Base-by-base conservation (phyloP, 306 rosid species). In the Sphenostylis stenocarpa region DNA sequence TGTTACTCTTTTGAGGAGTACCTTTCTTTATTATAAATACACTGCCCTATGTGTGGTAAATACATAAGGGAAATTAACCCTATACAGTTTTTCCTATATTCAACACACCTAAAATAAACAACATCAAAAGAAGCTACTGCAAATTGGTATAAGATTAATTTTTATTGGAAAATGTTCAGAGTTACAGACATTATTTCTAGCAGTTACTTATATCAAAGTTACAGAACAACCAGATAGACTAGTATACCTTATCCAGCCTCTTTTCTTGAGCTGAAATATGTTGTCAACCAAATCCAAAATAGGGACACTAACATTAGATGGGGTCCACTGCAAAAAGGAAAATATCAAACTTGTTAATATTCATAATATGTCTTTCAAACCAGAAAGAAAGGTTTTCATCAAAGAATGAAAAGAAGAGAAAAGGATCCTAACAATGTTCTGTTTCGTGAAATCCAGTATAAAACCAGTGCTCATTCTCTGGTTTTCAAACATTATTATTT, bases 181-280 rank as follows among this genome's bases (percentile, higher is more conserved):
- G 53, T 38, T 61, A 68, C 16, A 44, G 72, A 36, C 77, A 64
- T 60, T 52, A 56, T 47, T 61, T 63, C 67, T 33, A 66, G 63
- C 55, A 79, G 53, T 76, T 43, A 48, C 20, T 5, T 15, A 51
- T 51, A 43, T 31, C 39, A 75, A 36, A 77, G 48, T 47, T 49
- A 45, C 72, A 56, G 79, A 26, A 41, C 10, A 28, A 80, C 41
- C 63, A 34, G 43, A 83, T 56, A 87, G 70, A 76, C 72, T 61
- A 48, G 45, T 73, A 70, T 76, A 96, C 99, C 99, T 96, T 83
- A 96, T 83, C 99, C 99, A 96, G 79, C 99, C 99, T 89, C 98
- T 92, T 86, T 93, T 89, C 82, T 96, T 92, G 3, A 96, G 98
- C 88, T 96, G 98, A 87, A 96, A 96, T 76, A 96, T 82, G 76